Evolutionary conservation across 805 yeast genomes (phyloP).

Genomic region (Zygosaccharomyces pseudorouxii): DNA sequence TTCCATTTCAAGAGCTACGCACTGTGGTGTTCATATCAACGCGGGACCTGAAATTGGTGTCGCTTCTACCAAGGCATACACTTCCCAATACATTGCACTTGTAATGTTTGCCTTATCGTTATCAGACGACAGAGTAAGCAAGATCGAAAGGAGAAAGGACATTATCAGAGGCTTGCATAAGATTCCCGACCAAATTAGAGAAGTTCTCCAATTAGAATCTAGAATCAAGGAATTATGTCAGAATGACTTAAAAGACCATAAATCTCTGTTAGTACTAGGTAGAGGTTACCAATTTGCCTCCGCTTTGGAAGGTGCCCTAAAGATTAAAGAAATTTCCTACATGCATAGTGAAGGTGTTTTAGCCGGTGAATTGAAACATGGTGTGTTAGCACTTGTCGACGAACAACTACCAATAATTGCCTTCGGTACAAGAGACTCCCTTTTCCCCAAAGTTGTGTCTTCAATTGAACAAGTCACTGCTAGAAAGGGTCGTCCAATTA

Average conservation of each 20-base stretch:
- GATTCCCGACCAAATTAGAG: conserved; percentile 81
- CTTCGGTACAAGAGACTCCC: conserved; percentile 91
- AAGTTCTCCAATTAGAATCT: conserved; percentile 68
- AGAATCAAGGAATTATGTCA: conserved; percentile 73
- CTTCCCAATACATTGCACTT: conserved; percentile 94
- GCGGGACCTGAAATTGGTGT: conserved; percentile 99
- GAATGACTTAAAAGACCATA: conserved; percentile 67
- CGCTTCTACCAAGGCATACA: conserved; percentile 97
- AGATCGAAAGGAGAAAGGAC: conserved; percentile 67
- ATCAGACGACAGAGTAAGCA: conserved; percentile 84
- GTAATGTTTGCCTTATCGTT: conserved; percentile 96
- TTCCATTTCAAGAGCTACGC: conserved; percentile 91
- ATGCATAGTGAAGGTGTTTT: conserved; percentile 99
- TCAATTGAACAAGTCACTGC: conserved; percentile 96
- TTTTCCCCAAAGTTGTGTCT: conserved; percentile 92
- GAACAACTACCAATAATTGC: conserved; percentile 91
- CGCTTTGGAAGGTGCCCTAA: conserved; percentile 96
- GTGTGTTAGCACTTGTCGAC: conserved; percentile 95
- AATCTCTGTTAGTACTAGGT: conserved; percentile 85
- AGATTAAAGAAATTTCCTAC: conserved; percentile 95
- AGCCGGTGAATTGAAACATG: conserved; percentile 98
- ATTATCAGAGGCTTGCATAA: conserved; percentile 80
- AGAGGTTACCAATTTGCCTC: conserved; percentile 97
- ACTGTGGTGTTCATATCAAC: conserved; percentile 98
- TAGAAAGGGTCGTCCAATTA: conserved; percentile 94